Base-by-base conservation (phyloP, 1,139 yeast genomes). In the Lodderomyces parapsilosis region DNA sequence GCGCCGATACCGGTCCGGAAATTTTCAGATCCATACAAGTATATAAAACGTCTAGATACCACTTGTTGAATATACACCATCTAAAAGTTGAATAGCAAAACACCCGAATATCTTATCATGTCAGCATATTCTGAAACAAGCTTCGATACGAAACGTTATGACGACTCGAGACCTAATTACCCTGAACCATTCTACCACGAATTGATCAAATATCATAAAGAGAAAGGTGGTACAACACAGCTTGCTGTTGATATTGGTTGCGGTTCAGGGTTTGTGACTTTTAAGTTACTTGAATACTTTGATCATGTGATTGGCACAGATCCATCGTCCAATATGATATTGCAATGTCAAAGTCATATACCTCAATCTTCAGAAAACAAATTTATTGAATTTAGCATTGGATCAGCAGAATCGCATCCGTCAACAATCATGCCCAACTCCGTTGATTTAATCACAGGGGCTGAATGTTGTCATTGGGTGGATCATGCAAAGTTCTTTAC, bases 391-490 rank as follows among this genome's bases (percentile, higher is more conserved):
- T 74, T 69, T 49, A 37, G 50, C 7, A 53, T 59, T 1, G 70
- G 74, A 14, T 48, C 68, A 1, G 75, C 66, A 17, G 71, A 66
- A 41, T 43, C 50, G 1, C 51, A 52, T 1, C 59, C 60, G 4
- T 30, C 52, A 0, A 48, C 55, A 2, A 56, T 68, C 1, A 46
- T 49, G 1, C 58, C 64, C 3, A 50, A 55, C 7, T 62, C 76
- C 0, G 71, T 80, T 9, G 91, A 84, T 55, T 51, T 86, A 51
- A 65, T 86, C n/a, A 76, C 87, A 1, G 83, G 83, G 7, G 94
- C 90, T 0, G 90, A 88, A 58, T 84, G 90, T 39, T 77, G 78
- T 11, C 96, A 88, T 59, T 88, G 96, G 96, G 76, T 87, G 43
- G 72, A 83, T 32, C 78, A 78, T 47, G 69, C 65, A 0, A 50